Evolutionary conservation across 2,329 filamentous ascomycete genomes (phyloP).

Genomic region (Aureobasidium leucospermi): DNA sequence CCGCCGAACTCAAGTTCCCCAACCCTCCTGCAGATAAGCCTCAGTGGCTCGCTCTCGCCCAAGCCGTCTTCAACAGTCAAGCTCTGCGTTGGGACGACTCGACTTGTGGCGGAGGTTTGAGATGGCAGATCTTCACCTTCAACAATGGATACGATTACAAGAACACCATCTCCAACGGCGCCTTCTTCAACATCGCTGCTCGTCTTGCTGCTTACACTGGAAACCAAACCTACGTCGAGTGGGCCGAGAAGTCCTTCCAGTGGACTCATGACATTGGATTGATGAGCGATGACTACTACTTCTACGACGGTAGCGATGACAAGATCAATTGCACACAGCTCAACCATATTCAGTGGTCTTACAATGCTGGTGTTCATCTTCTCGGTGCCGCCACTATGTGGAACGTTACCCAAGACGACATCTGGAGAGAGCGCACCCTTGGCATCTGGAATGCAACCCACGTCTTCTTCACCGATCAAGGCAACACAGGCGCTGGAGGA

Average conservation of each 20-base stretch:
- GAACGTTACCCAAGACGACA: slow-evolving; percentile 25
- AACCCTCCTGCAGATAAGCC: slow-evolving; percentile 33
- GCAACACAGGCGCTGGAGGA: slow-evolving; percentile 13
- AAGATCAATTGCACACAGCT: slow-evolving; percentile 36
- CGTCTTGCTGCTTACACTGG: slow-evolving; percentile 34
- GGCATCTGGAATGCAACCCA: slow-evolving; percentile 23
- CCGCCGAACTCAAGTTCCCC: slow-evolving; percentile 45
- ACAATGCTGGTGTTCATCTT: slow-evolving; percentile 36
- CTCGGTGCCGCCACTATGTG: slow-evolving; percentile 42
- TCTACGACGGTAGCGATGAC: slow-evolving; percentile 42
- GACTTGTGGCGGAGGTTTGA: slow-evolving; percentile 33
- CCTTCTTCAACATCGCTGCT: slow-evolving; percentile 44
- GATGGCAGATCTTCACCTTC: slow-evolving; percentile 38
- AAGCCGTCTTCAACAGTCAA: slow-evolving; percentile 35
- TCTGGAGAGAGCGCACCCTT: slow-evolving; percentile 23
- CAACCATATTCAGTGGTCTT: slow-evolving; percentile 43
- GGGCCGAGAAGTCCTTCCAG: slow-evolving; percentile 42
- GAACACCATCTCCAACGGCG: slow-evolving; percentile 53
- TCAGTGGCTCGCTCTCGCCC: slow-evolving; percentile 39
- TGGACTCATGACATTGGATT: slow-evolving; percentile 44
- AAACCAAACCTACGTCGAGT: slow-evolving; percentile 54
- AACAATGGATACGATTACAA: slow-evolving; percentile 46
- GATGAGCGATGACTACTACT: slow-evolving; percentile 44
- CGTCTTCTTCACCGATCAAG: slow-evolving; percentile 32
- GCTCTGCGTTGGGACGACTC: slow-evolving; percentile 29